Percentiles rank a stretch among this genome's conserved stretches.
phyloP scores from a whole-genome alignment of 179 eudicot genomes.

The Amaranthus tricolor region DNA sequence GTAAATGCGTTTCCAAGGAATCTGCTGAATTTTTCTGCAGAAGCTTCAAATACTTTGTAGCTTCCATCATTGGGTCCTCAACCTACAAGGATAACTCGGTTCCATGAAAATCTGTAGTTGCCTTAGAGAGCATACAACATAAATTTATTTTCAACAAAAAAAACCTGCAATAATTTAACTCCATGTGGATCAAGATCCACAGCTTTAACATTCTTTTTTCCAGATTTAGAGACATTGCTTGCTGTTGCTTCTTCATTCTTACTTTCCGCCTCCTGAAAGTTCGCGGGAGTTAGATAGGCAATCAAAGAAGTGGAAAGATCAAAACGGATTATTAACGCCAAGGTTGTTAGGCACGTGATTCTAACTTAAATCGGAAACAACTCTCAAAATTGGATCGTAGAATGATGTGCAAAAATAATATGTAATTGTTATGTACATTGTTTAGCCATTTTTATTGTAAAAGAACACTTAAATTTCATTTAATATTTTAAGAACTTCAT shows the following conservation, averaged over 20 bases:
- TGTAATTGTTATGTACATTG: too few species aligned
- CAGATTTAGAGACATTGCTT: slow-evolving; percentile 62
- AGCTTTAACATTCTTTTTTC: slow-evolving; percentile 70
- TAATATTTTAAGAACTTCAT: too few species aligned
- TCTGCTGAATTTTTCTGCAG: slow-evolving; percentile 89
- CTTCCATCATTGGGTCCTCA: slow-evolving; percentile 90
- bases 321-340: slow-evolving; percentile 5
- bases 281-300: slow-evolving; percentile 11
- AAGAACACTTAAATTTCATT: too few species aligned
- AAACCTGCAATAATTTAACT: slow-evolving; percentile 85
- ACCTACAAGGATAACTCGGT: slow-evolving; percentile 45
- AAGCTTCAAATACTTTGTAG: slow-evolving; percentile 86
- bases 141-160: not conserved
- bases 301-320: slow-evolving; percentile 2
- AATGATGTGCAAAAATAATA: too few species aligned
- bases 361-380: too few species aligned
- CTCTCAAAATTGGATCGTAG: too few species aligned
- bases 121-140: not conserved
- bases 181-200: slow-evolving; percentile 94
- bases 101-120: slow-evolving; percentile 5
- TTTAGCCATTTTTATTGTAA: too few species aligned
- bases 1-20: slow-evolving; percentile 78
- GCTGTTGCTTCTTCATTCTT: slow-evolving; percentile 78
- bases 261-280: slow-evolving; percentile 83
- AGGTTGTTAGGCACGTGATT: too few species aligned